Conservation (phyloP, 2,329 filamentous ascomycete genomes). For the Ramularia collo-cygni region DNA sequence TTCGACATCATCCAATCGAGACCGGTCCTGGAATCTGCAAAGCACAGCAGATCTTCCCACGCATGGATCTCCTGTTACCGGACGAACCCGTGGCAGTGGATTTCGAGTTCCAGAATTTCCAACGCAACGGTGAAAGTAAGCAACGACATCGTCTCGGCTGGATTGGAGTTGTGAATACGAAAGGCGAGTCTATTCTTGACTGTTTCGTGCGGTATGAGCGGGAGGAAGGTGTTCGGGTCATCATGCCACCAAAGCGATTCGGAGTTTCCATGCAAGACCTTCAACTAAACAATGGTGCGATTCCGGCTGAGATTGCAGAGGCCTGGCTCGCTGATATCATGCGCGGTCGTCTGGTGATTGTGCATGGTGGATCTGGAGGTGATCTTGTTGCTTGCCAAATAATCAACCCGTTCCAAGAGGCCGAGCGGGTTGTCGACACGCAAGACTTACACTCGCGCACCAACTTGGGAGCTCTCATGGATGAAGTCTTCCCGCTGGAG, state of each 20-base stretch:
- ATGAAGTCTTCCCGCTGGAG: background rate
- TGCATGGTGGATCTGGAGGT: background rate
- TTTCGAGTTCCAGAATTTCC: constrained; percentile 14
- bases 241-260: constrained; percentile 8
- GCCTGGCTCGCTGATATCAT: constrained; percentile 10
- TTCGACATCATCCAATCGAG: background rate
- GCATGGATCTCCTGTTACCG: constrained; percentile 6
- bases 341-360: constrained; percentile 1
- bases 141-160: constrained; percentile 11
- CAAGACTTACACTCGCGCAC: constrained; percentile 4
- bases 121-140: background rate
- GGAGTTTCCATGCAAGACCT: constrained; percentile 9
- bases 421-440: constrained; percentile 9
- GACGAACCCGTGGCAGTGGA: constrained; percentile 12
- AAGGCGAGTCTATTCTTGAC: constrained; percentile 11
- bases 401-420: background rate
- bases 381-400: background rate
- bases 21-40: background rate
- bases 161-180: constrained; percentile 11
- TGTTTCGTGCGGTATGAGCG: constrained; percentile 8
- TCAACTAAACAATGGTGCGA: constrained; percentile 9
- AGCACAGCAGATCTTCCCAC: constrained; percentile 6
- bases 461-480: too few species aligned
- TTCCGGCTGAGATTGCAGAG: constrained; percentile 6
- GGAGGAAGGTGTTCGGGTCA: background rate